Evolutionary conservation across 2,329 filamentous ascomycete species (phyloP).

Genomic region (Arthrocladium fulminans): DNA sequence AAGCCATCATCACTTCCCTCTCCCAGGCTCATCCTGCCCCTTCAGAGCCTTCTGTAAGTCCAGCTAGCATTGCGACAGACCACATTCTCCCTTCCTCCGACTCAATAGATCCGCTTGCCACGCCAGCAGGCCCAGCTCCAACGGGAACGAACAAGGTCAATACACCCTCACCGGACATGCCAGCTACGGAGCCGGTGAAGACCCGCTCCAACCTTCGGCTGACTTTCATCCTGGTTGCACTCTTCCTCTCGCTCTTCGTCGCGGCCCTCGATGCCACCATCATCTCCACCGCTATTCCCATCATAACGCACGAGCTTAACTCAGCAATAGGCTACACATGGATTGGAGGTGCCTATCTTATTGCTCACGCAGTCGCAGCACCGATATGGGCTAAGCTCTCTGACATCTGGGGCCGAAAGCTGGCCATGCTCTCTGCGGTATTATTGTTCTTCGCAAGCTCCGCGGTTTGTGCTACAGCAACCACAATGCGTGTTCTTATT

Average conservation of each 20-base stretch:
- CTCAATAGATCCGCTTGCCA: not conserved
- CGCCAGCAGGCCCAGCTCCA: not conserved
- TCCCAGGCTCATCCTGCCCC: not conserved
- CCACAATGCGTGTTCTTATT: constrained; percentile 45
- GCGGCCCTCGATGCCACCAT: constrained; percentile 28
- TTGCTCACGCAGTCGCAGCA: constrained; percentile 57
- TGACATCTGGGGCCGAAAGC: constrained; percentile 52
- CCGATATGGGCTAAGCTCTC: constrained; percentile 61
- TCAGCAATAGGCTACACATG: constrained; percentile 65
- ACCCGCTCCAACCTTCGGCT: constrained; percentile 18
- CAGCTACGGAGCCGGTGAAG: not conserved
- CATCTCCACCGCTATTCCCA: constrained; percentile 28
- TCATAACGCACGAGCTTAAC: constrained; percentile 39
- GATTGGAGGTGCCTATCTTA: constrained; percentile 66
- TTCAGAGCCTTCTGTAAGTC: not conserved
- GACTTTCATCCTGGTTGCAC: constrained; percentile 21
- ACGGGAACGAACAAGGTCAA: not conserved
- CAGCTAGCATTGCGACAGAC: not conserved
- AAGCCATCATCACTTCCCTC: not conserved
- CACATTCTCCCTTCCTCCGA: not conserved
- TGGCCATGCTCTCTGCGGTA: constrained; percentile 42
- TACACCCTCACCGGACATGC: not conserved
- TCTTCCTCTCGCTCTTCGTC: constrained; percentile 24
- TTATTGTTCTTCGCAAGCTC: constrained; percentile 42
- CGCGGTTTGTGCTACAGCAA: constrained; percentile 42